Evolutionary conservation across 495 filamentous ascomycete genomes (phyloP), one percentile per base, ranked within the genome.

Genomic region (Talaromyces wortmannii): DNA sequence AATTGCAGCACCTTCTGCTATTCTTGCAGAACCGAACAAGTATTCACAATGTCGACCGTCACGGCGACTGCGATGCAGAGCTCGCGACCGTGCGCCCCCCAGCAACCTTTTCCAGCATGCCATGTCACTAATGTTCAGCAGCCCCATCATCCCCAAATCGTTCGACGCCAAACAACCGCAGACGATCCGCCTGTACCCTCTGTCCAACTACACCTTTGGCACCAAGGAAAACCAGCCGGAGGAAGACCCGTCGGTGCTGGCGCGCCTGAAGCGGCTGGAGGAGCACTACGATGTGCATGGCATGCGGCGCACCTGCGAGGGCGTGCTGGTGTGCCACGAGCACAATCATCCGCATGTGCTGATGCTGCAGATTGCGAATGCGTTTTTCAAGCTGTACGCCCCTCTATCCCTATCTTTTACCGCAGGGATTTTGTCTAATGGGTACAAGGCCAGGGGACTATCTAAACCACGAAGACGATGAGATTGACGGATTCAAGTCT

Each of bases 351-450:
- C 94, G 1, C 94, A 97, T 66, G 94, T 97, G 52, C 72, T 97
- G 63, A 97, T 97, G 95, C 78, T 97, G 59, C 94, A 97, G 77
- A 98, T 98, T 58, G 94, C 94, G 18, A 98, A 98, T 73, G 92
- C 94, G 5, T 98, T 98, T 71, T 97, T 97, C 77, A 98, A 98
- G 75, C 81, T 97, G 72, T 89, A 76, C 11, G 78, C 61, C n/a
- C 31, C 47, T 23, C 42, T 16, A 11, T 12, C 10, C 30, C 31
- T 44, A 32, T 48, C 7, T 13, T 17, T 31, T 8, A 7, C 46
- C 10, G 45, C 17, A 13, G 31, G 45, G 31, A 3, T 32, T 15
- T 32, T 46, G 0, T 46, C 55, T 58, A 33, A 57, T 50, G 13
- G 12, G 10, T 43, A 15, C 31, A 18, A 89, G 86, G 49, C 94